These are phyloP conservation scores for Trichosporon sp. DNA, from an alignment of 1,284 basidiomycete genomes.

Conservation along the genomic window DNA sequence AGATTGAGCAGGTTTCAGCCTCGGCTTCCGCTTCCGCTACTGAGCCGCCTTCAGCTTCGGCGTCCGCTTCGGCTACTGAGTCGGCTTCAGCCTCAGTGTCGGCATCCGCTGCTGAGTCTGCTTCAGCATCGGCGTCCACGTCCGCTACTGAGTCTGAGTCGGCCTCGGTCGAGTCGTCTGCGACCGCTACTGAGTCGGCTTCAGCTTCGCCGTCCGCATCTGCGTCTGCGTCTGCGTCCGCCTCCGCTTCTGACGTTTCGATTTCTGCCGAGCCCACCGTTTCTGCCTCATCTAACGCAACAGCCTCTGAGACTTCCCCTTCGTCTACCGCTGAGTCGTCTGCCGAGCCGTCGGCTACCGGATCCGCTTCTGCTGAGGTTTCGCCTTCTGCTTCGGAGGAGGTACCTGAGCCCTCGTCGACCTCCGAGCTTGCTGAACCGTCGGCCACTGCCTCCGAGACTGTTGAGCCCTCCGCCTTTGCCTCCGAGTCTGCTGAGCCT, in stretches of 20 bases:
- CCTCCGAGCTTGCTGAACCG: too few species aligned
- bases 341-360: constrained; percentile 9
- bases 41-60: neutral
- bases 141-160: neutral
- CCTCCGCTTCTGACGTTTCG: neutral
- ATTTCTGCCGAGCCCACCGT: neutral
- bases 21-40: neutral
- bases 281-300: neutral
- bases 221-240: neutral
- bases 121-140: neutral
- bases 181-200: constrained; percentile 1
- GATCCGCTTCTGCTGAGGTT: neutral
- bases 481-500: neutral
- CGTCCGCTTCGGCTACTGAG: neutral
- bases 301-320: neutral
- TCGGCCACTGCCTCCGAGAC: neutral
- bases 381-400: neutral
- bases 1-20: neutral
- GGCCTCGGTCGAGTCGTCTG: neutral
- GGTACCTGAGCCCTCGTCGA: constrained; percentile 2
- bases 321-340: constrained; percentile 1
- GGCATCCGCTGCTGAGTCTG: neutral
- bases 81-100: neutral
- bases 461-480: neutral
- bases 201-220: neutral